Evolutionary conservation across 208 protist species (phyloP).

Genomic region (Trypanosoma congolense): DNA sequence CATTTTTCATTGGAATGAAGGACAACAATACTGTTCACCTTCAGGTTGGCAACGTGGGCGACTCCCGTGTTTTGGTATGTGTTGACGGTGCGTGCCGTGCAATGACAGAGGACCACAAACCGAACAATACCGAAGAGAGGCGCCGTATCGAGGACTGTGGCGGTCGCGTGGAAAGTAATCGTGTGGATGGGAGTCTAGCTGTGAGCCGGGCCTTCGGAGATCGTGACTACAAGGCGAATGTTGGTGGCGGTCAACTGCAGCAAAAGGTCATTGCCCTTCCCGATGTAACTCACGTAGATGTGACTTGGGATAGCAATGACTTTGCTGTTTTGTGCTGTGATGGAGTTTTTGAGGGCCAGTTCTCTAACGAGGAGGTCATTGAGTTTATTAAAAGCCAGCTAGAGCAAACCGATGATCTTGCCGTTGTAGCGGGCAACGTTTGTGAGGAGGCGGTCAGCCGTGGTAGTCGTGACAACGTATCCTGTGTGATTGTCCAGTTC

Average conservation of each 20-base stretch:
- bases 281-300: conserved; percentile 71
- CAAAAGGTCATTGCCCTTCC: conserved; percentile 90
- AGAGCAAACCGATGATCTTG: conserved; percentile 61
- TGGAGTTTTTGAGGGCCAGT: conserved; percentile 89
- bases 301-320: conserved; percentile 66
- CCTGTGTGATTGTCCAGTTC: conserved; percentile 89
- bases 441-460: conserved; percentile 87
- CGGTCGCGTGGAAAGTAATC: conserved; percentile 89
- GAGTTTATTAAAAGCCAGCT: conserved; percentile 81
- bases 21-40: conserved; percentile 66
- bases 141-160: conserved; percentile 86
- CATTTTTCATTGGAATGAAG: conserved; percentile 80
- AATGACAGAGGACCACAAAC: conserved; percentile 94
- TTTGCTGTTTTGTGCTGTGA: conserved; percentile 91
- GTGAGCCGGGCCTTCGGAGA: conserved; percentile 93
- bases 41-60: conserved; percentile 92
- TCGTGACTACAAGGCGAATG: conserved; percentile 88
- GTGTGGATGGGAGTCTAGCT: conserved; percentile 91
- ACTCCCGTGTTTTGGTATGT: conserved; percentile 86
- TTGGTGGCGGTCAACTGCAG: conserved; percentile 47
- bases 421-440: conserved; percentile 74
- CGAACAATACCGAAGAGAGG: conserved; percentile 81
- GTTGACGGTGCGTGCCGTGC: conserved; percentile 72
- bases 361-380: conserved; percentile 89
- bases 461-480: conserved; percentile 90